phyloP scores from a whole-genome alignment of 2,329 filamentous ascomycete genomes.

The Sarocladiaceae sp. region DNA sequence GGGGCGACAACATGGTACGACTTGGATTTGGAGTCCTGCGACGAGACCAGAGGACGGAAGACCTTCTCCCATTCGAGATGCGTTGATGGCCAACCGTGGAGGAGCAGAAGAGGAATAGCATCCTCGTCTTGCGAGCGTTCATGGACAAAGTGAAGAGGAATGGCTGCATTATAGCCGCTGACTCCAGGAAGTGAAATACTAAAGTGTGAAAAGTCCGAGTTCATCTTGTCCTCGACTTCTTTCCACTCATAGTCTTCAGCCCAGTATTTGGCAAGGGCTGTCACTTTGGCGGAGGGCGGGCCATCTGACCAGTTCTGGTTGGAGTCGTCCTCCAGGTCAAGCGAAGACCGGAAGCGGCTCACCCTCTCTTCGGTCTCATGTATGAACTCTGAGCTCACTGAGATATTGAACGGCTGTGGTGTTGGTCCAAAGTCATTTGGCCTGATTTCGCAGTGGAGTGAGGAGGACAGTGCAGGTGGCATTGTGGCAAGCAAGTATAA shows the following conservation, averaged over 20 bases:
- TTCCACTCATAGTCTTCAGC: conserved; percentile 11
- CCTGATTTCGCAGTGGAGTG: background rate
- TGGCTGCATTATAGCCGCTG: background rate
- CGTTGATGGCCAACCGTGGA: conserved; percentile 12
- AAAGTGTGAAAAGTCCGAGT: conserved; percentile 11
- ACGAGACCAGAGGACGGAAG: background rate
- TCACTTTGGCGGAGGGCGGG: conserved; percentile 4
- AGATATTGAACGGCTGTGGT: conserved; percentile 8
- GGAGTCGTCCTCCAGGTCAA: conserved; percentile 8
- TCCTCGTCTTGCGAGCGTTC: conserved; percentile 10
- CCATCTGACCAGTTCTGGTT: conserved; percentile 11
- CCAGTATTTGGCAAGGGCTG: conserved; percentile 11
- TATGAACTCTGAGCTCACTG: conserved; percentile 8
- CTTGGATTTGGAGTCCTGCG: background rate
- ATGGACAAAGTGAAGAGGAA: conserved; percentile 17
- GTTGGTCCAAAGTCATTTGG: background rate
- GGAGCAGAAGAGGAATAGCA: conserved; percentile 13
- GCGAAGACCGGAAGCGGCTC: conserved; percentile 3
- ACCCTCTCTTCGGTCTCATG: conserved; percentile 3
- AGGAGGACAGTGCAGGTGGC: background rate
- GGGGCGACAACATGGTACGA: conserved; percentile 16
- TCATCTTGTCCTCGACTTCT: conserved; percentile 7
- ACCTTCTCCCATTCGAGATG: conserved; percentile 10
- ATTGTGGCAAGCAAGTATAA: background rate
- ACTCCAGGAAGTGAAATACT: conserved; percentile 7